These are phyloP conservation scores for Calvatia gigantea DNA, from an alignment of 768 basidiomycete genomes.

Conservation along the genomic window DNA sequence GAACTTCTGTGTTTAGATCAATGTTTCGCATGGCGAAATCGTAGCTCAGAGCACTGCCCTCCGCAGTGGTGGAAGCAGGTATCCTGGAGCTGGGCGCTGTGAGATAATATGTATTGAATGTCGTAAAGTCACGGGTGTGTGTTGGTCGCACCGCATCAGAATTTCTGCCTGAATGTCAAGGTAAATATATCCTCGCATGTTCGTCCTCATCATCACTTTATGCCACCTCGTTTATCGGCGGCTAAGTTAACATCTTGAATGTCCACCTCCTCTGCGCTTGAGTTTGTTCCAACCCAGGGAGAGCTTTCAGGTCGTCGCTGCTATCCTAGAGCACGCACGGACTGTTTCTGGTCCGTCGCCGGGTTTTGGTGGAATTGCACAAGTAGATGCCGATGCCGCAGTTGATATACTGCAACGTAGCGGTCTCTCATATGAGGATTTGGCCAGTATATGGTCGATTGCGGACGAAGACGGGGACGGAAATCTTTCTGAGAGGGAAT, in stretches of 20 bases:
- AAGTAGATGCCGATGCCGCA: conserved; percentile 10
- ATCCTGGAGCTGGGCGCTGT: conserved; percentile 10
- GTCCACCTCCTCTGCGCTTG: conserved; percentile 4
- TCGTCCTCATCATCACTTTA: neutral
- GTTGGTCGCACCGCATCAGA: neutral
- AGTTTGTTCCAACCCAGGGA: conserved; percentile 11
- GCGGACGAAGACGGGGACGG: conserved; percentile 17
- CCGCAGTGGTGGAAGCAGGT: neutral
- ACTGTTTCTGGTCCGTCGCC: conserved; percentile 4
- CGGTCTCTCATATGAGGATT: conserved; percentile 12
- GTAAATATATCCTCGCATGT: neutral
- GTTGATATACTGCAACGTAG: conserved; percentile 17
- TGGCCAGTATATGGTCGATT: conserved; percentile 15
- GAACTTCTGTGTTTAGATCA: no score
- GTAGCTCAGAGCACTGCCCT: neutral
- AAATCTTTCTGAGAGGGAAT: conserved; percentile 13
- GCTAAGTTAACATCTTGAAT: conserved; percentile 1
- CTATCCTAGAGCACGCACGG: conserved; percentile 9
- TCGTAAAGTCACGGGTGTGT: conserved; percentile 3
- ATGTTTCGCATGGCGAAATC: no score
- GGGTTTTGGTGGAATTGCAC: neutral
- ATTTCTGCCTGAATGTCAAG: neutral
- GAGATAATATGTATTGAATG: neutral
- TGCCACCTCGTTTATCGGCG: neutral
- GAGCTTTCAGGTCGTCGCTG: conserved; percentile 13